Evolutionary conservation across 257 asterid genomes (phyloP).

Genomic region (Solanum chmielewskii): DNA sequence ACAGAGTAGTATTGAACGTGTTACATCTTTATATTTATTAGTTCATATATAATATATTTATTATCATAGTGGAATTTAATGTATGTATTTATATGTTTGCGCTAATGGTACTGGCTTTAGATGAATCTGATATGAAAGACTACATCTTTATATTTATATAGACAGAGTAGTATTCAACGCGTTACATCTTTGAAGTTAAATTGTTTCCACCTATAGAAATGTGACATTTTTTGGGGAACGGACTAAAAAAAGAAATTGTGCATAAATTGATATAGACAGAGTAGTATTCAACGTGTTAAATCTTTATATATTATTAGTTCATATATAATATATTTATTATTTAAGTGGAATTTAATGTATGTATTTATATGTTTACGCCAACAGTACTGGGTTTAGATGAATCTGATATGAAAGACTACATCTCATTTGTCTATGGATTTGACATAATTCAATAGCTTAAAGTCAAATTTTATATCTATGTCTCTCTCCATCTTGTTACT

Average conservation of each 20-base stretch:
- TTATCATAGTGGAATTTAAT: background rate
- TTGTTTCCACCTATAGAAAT: background rate
- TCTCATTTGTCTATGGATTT: background rate
- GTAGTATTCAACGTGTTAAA: too few relatives aligned
- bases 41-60: background rate
- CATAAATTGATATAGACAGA: accelerated
- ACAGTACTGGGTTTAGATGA: background rate
- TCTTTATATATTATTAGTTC: background rate
- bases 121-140: background rate
- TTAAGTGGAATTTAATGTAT: background rate
- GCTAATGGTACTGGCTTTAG: background rate
- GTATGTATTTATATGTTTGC: background rate
- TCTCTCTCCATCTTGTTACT: background rate
- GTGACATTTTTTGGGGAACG: background rate
- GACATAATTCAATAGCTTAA: background rate
- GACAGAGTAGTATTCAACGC: too few relatives aligned
- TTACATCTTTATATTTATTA: too few relatives aligned
- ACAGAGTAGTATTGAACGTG: too few relatives aligned
- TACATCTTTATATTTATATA: too few relatives aligned
- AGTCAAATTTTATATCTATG: background rate
- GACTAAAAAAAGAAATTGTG: background rate
- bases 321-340: too few relatives aligned
- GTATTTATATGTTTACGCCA: background rate
- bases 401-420: background rate
- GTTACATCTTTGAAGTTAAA: too few relatives aligned